phyloP scores from a whole-genome alignment of 2,329 filamentous ascomycete genomes.

The Claviceps paspali region DNA sequence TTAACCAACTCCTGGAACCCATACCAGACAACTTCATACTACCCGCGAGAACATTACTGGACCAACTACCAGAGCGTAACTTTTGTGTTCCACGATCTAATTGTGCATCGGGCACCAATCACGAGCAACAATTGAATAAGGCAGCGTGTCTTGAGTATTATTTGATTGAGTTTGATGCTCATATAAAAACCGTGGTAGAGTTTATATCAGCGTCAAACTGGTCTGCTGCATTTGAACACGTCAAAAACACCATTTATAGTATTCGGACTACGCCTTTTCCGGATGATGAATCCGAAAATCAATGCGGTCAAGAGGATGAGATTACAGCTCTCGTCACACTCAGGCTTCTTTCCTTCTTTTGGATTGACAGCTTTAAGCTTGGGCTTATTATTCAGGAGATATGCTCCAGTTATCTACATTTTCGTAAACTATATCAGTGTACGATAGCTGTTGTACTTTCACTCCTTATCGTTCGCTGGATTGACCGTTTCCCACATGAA shows the following conservation, averaged over 20 bases:
- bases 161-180: conserved; percentile 33
- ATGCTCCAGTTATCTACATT: conserved; percentile 50
- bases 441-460: conserved; percentile 47
- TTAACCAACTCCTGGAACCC: conserved; percentile 42
- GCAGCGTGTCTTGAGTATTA: conserved; percentile 19
- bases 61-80: conserved; percentile 28
- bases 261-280: conserved; percentile 29
- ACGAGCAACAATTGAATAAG: conserved; percentile 7
- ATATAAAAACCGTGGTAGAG: conserved; percentile 42
- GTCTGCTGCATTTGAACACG: conserved; percentile 41
- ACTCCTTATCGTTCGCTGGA: conserved; percentile 48
- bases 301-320: conserved; percentile 33
- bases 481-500: conserved; percentile 48
- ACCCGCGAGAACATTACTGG: conserved; percentile 41
- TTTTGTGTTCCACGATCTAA: conserved; percentile 18
- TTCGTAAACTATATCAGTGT: conserved; percentile 48
- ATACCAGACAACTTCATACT: conserved; percentile 41
- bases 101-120: conserved; percentile 7
- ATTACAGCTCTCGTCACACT: conserved; percentile 36
- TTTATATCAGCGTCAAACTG: conserved; percentile 52
- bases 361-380: conserved; percentile 48
- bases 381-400: conserved; percentile 49
- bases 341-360: conserved; percentile 45
- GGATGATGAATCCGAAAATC: conserved; percentile 20
- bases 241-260: conserved; percentile 35